Evolutionary conservation across 306 rosid species (phyloP).

Genomic region (Lathyrus aphaca): DNA sequence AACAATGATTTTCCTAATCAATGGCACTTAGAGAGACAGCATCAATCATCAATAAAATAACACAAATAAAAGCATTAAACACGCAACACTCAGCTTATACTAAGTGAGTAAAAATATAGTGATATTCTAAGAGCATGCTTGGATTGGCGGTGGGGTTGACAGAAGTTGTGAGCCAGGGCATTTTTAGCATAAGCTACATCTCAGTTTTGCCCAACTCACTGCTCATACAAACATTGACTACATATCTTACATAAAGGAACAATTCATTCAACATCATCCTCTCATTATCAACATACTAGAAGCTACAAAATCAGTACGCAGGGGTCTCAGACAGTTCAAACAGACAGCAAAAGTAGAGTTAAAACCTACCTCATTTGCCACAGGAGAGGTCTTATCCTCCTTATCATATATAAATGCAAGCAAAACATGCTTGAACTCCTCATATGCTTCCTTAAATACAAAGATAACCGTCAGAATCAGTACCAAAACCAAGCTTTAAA

Average conservation of each 20-base stretch:
- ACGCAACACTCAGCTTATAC: conserved; percentile 1
- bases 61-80: conserved; percentile 14
- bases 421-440: conserved; percentile 96
- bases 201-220: too few species aligned
- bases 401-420: conserved; percentile 95
- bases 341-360: conserved; percentile 25
- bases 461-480: conserved; percentile 46
- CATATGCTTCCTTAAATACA: conserved; percentile 94
- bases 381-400: conserved; percentile 81
- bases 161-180: too few species aligned
- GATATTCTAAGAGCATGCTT: too few species aligned
- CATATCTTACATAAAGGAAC: conserved; percentile 1
- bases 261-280: not conserved
- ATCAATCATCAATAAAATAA: not conserved
- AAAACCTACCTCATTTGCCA: conserved; percentile 74
- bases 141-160: too few species aligned
- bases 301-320: not conserved
- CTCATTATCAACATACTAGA: not conserved
- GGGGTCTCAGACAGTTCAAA: not conserved
- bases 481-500: conserved; percentile 7
- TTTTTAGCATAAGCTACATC: too few species aligned
- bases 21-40: not conserved
- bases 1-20: not conserved
- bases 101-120: not conserved
- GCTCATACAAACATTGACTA: not conserved